Evolutionary conservation across 2,329 filamentous ascomycete species (phyloP), one percentile per base, ranked within the genome.

Genomic region (Fusarium caatingaense): DNA sequence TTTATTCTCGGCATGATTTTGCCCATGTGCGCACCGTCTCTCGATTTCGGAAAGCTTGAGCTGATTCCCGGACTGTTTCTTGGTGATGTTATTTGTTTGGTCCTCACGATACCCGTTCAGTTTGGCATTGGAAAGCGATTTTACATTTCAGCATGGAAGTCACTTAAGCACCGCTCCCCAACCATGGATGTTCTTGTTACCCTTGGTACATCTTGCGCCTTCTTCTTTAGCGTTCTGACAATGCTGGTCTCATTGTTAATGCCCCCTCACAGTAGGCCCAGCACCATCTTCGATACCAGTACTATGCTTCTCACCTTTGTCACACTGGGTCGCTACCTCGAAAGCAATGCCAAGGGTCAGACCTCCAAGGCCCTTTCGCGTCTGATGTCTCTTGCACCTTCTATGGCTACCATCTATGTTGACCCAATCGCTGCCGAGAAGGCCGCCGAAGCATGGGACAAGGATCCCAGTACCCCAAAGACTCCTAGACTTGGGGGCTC

Each of bases 231-330:
- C 78, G 83, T 94, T 72, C 89, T 93, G 49, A 89, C 93, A 18
- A 98, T 99, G 93, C 57, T 91, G 7, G 89, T 98, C 18, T 97
- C 94, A 1, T 78, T 98, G 21, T 72, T 92, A 16, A 84, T 88
- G n/a, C 83, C 88, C 23, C 92, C 93, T 9, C 93, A 98, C 77
- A 88, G 86, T 4, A 88, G 93, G 49, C 96, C 96, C 1, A 91
- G 89, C 68, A 98, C 94, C 3, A 92, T 98, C 18, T 99, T 99
- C 75, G 96, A 99, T 77, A 99, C 96, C 2, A 98, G 94, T 80
- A 97, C 94, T 23, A 99, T 98, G 96, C 86, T 99, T 54, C 94
- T 99, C 79, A 97, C 94, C 0, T 98, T 99, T 78, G 93, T 98
- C 79, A 94, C 92, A 2, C 83, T 99, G 5, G 93, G 96, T 6